Percentiles rank a stretch among this genome's conserved stretches.
phyloP scores from a whole-genome alignment of 2,329 filamentous ascomycete species.

The Alternaria metachromatica region DNA sequence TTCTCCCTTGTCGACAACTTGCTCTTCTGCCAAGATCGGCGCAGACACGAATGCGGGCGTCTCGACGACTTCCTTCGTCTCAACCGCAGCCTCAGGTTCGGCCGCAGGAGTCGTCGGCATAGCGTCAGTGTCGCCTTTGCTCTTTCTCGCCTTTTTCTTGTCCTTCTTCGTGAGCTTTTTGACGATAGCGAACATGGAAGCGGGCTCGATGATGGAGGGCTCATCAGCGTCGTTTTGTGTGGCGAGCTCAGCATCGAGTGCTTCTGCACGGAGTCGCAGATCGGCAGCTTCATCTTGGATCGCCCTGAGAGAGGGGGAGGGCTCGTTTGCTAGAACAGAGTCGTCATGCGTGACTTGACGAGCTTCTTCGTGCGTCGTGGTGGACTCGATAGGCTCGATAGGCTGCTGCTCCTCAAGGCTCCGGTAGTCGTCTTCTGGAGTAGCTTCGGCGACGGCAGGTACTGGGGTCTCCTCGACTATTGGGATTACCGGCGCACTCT shows the following conservation, averaged over 20 bases:
- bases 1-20: slow-evolving; percentile 21
- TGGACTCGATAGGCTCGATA: slow-evolving; percentile 1
- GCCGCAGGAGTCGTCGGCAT: slow-evolving; percentile 33
- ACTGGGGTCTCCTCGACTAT: not conserved
- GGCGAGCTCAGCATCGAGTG: slow-evolving; percentile 29
- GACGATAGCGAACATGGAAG: slow-evolving; percentile 38
- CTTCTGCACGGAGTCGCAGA: slow-evolving; percentile 37
- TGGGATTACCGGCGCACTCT: not conserved
- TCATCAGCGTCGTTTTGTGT: slow-evolving; percentile 14
- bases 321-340: not conserved
- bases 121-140: slow-evolving; percentile 24
- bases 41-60: not conserved
- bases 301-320: slow-evolving; percentile 35
- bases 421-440: not conserved
- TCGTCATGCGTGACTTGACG: not conserved
- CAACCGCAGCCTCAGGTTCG: slow-evolving; percentile 25
- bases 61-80: slow-evolving; percentile 29
- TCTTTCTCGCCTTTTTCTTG: slow-evolving; percentile 37
- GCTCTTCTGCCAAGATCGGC: not conserved
- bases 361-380: not conserved
- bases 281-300: slow-evolving; percentile 35
- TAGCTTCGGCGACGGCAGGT: not conserved
- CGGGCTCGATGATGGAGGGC: slow-evolving; percentile 15
- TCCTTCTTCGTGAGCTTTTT: slow-evolving; percentile 37
- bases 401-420: slow-evolving; percentile 1